These are phyloP conservation scores for Pythium brachiatum DNA, from an alignment of 352 stramenopile species.

Conservation along the genomic window DNA sequence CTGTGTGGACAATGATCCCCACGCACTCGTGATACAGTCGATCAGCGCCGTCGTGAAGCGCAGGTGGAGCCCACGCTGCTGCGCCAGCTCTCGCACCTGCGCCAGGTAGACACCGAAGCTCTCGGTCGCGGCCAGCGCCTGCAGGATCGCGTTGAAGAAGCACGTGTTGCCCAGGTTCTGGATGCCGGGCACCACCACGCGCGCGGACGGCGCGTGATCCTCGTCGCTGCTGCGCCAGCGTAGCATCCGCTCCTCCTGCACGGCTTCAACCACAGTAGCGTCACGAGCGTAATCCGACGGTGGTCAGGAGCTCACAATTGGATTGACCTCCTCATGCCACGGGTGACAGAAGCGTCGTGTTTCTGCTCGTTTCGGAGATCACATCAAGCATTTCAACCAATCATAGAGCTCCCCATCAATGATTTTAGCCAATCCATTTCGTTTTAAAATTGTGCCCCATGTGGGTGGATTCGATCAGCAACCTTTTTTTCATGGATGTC, in stretches of 20 bases:
- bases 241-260: slow-evolving; percentile 5
- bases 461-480: neutral
- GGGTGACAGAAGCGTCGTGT: neutral
- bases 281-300: neutral
- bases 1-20: neutral
- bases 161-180: slow-evolving; percentile 90
- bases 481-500: neutral
- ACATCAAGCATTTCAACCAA: slow-evolving; percentile 21
- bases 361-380: slow-evolving; percentile 2
- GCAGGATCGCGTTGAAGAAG: slow-evolving; percentile 90
- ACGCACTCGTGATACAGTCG: slow-evolving; percentile 66
- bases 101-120: slow-evolving; percentile 70
- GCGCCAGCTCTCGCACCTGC: slow-evolving; percentile 47
- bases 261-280: slow-evolving; percentile 9
- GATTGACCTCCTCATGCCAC: neutral
- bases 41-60: slow-evolving; percentile 62
- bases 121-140: slow-evolving; percentile 70
- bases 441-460: neutral
- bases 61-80: slow-evolving; percentile 36
- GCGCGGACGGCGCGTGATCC: neutral
- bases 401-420: slow-evolving; percentile 3
- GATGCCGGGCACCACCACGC: slow-evolving; percentile 57
- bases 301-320: neutral
- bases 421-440: slow-evolving; percentile 2
- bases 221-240: slow-evolving; percentile 8